These are phyloP conservation scores for Nicotiana benthamiana DNA, from an alignment of 257 asterid species.

Conservation along the genomic window DNA sequence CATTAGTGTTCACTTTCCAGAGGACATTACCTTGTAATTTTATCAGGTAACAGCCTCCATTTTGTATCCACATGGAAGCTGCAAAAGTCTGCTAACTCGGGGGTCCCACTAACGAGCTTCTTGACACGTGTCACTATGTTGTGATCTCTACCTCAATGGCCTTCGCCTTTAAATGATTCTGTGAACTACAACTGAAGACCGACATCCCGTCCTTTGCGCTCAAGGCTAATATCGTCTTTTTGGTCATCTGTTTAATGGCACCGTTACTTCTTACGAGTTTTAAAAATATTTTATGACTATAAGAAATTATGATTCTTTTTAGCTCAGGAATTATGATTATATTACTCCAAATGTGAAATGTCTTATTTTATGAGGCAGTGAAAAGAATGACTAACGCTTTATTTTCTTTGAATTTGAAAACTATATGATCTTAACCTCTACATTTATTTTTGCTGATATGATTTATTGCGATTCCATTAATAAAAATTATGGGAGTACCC, in stretches of 20 bases:
- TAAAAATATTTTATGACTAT: no score
- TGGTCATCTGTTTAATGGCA: neutral
- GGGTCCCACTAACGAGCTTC: slow-evolving; percentile 33
- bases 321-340: no score
- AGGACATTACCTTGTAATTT: slow-evolving; percentile 23
- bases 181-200: neutral
- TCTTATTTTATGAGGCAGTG: no score
- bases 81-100: slow-evolving; percentile 5
- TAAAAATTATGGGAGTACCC: no score
- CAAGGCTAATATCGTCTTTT: slow-evolving; percentile 13
- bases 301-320: no score
- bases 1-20: slow-evolving; percentile 14
- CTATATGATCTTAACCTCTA: no score
- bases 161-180: neutral
- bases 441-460: no score
- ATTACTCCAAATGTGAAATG: no score
- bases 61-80: slow-evolving; percentile 39
- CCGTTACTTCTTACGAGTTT: no score
- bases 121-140: slow-evolving; percentile 34
- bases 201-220: neutral
- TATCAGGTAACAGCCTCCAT: slow-evolving; percentile 32
- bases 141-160: neutral
- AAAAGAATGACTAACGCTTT: no score
- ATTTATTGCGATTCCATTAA: no score
- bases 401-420: no score